phyloP scores from a whole-genome alignment of 768 basidiomycete genomes.

The Saitozyma sp. region DNA sequence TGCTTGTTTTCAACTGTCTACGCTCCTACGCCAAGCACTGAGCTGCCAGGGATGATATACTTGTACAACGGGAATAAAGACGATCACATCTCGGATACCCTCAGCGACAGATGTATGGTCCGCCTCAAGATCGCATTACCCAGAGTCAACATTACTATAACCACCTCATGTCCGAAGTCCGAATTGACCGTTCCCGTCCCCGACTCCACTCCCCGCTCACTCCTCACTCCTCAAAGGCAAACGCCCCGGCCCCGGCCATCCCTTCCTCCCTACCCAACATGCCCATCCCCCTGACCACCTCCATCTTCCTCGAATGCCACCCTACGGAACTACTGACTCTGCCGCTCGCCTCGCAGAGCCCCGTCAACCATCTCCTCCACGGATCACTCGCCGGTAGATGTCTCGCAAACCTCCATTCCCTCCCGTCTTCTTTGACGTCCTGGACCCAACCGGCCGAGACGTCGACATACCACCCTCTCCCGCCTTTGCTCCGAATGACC shows the following conservation, averaged over 20 bases:
- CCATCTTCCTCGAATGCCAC: constrained; percentile 97
- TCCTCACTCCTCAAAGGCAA: constrained; percentile 82
- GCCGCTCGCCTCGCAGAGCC: constrained; percentile 75
- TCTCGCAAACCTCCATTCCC: constrained; percentile 42
- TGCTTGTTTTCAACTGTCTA: no score
- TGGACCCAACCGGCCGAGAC: constrained; percentile 78
- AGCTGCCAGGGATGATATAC: no score
- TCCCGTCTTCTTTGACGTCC: constrained; percentile 17
- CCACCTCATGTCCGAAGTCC: no score
- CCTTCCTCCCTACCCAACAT: constrained; percentile 92
- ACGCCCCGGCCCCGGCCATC: constrained; percentile 88
- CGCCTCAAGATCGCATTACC: no score
- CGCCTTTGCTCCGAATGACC: constrained; percentile 86
- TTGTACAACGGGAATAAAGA: no score
- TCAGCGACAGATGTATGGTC: no score
- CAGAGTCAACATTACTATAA: no score
- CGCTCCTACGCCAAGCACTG: no score
- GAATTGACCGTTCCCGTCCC: no score
- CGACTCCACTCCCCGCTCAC: background rate
- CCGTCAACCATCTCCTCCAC: constrained; percentile 68
- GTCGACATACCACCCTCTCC: constrained; percentile 93
- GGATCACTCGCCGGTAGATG: constrained; percentile 60
- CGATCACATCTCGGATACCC: no score
- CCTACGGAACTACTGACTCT: constrained; percentile 89
- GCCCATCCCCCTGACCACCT: constrained; percentile 87